phyloP scores from a whole-genome alignment of 148 eudicot genomes.

The Agrostemma githago region DNA sequence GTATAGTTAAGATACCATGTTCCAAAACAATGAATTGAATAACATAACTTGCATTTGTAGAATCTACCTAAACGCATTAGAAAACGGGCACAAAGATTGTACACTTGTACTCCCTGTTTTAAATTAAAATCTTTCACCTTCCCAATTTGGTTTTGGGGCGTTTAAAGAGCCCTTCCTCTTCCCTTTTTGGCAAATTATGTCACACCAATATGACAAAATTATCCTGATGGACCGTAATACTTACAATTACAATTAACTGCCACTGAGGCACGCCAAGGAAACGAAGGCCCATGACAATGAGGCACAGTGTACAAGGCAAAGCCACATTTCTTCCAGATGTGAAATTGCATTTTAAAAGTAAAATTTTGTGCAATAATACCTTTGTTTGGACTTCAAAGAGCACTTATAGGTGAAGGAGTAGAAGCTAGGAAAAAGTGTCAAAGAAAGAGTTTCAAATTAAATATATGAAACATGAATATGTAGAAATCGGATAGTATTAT shows the following conservation, averaged over 20 bases:
- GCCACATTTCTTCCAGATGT: no score
- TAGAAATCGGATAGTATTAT: background rate
- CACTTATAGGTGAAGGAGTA: background rate
- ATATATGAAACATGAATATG: background rate
- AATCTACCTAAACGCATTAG: background rate
- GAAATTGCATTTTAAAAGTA: no score
- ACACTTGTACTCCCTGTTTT: background rate
- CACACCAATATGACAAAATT: background rate
- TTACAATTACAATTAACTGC: background rate
- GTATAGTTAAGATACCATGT: background rate
- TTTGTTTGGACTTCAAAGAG: background rate
- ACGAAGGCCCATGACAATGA: no score
- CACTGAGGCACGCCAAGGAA: no score
- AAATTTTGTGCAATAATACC: background rate
- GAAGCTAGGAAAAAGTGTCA: background rate
- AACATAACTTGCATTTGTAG: background rate
- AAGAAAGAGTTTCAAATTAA: background rate
- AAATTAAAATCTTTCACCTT: background rate
- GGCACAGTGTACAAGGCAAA: no score
- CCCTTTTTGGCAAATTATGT: background rate
- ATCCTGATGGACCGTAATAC: background rate
- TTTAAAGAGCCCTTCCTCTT: background rate
- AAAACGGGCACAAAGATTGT: background rate
- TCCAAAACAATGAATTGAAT: slow-evolving; percentile 2
- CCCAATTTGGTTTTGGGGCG: background rate